phyloP scores from a whole-genome alignment of 495 filamentous ascomycete genomes.

The Aspergillus nidulans region DNA sequence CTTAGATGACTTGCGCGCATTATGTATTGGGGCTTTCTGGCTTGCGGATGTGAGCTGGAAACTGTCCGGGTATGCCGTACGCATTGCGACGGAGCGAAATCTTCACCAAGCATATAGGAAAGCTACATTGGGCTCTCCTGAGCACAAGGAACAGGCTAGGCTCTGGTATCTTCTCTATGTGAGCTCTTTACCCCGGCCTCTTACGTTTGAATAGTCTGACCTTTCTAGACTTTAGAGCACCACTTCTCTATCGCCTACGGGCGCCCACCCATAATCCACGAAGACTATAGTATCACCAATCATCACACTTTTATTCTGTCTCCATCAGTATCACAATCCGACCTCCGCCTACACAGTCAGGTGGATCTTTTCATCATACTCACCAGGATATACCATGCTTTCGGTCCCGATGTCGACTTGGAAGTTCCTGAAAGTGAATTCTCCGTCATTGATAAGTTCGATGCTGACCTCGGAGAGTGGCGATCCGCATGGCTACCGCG shows the following conservation, averaged over 20 bases:
- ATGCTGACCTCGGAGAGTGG: constrained; percentile 43
- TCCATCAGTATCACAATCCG: constrained; percentile 42
- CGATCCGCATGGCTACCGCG: constrained; percentile 45
- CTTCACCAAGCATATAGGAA: constrained; percentile 49
- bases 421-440: constrained; percentile 46
- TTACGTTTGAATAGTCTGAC: constrained; percentile 11
- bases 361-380: constrained; percentile 57
- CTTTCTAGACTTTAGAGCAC: constrained; percentile 45
- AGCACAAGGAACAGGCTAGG: constrained; percentile 44
- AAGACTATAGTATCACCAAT: constrained; percentile 48
- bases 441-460: constrained; percentile 40
- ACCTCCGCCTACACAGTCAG: constrained; percentile 52
- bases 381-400: constrained; percentile 52
- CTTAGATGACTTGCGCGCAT: constrained; percentile 48
- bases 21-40: constrained; percentile 54
- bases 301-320: constrained; percentile 47
- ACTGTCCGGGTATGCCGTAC: constrained; percentile 51
- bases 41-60: constrained; percentile 54
- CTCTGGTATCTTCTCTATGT: constrained; percentile 53
- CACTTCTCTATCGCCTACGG: constrained; percentile 55
- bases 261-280: constrained; percentile 51
- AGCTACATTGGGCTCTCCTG: constrained; percentile 41
- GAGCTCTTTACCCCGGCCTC: constrained; percentile 13
- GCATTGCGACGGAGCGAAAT: constrained; percentile 51
- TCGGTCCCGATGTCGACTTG: constrained; percentile 54